Percentiles rank a stretch among this genome's conserved stretches.
Evolutionary conservation across 2,329 filamentous ascomycete species (phyloP).

Genomic region (Aspergillus versicolor): DNA sequence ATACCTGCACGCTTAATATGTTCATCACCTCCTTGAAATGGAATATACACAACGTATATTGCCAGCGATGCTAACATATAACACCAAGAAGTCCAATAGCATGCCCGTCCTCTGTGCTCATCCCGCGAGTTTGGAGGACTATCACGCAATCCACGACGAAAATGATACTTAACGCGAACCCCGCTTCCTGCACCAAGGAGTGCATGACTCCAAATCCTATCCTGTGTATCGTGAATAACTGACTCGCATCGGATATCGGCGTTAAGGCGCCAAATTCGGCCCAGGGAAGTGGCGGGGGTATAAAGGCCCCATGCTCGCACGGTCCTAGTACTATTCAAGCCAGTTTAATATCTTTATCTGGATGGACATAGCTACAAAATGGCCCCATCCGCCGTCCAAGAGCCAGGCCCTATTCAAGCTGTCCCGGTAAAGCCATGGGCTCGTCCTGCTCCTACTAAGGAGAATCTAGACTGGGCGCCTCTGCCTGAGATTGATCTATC

Average conservation of each 20-base stretch:
- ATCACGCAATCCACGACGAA: constrained; percentile 19
- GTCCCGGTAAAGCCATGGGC: constrained; percentile 26
- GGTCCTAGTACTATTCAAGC: background rate
- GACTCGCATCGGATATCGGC: background rate
- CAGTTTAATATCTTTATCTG: background rate
- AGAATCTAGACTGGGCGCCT: constrained; percentile 49
- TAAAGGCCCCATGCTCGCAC: background rate
- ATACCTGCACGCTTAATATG: background rate
- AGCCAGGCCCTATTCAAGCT: constrained; percentile 8
- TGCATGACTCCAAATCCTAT: background rate
- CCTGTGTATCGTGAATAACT: background rate
- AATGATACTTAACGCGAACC: constrained; percentile 18
- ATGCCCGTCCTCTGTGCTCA: background rate
- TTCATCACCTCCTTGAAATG: background rate
- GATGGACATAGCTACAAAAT: constrained; percentile 1
- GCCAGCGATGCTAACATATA: background rate
- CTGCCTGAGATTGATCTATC: constrained; percentile 57
- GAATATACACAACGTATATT: background rate
- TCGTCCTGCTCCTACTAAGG: constrained; percentile 24
- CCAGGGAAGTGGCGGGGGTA: background rate
- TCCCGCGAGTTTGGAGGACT: background rate
- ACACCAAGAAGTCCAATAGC: background rate
- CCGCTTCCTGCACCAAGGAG: constrained; percentile 6
- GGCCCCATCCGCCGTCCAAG: constrained; percentile 23
- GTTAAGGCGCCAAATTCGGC: background rate